Base-by-base conservation (phyloP, 2,329 filamentous ascomycete genomes). In the Aspergillus pseudoviridinutans region DNA sequence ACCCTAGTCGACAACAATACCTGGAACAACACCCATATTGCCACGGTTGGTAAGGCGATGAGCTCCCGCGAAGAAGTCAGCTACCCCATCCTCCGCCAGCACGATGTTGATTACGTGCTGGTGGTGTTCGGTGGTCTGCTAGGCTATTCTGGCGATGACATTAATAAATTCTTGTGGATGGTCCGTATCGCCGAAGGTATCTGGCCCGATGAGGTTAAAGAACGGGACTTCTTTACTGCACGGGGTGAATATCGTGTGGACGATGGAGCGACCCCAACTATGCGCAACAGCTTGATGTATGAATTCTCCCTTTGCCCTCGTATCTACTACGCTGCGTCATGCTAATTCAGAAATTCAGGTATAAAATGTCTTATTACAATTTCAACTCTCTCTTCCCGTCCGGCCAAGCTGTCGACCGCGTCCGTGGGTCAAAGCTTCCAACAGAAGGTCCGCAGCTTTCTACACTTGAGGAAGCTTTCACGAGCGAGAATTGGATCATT, bases 131-230 rank as follows among this genome's bases (percentile, higher is more conserved):
- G 94, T 69, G 94, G 91, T 73, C 85, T 99, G 58, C 82, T 99
- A 42, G 95, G 95, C 56, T 99, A 99, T 80, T 97, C 92, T 53
- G 94, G 94, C 62, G 94, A 99, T 68, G 94, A 99, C 71, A 96
- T 99, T 80, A 99, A 99, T 83, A 99, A 99, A 80, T 99, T 99
- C 82, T 82, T 99, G 66, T 99, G 94, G 94, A 99, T 99, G 95
- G 92, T 99, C 58, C 87, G 94, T 73, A 99, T 99, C 71, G 94
- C 94, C 42, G 94, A 99, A 78, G 94, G 94, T 63, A 97, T 99
- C 78, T 99, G 94, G 94, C 94, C 94, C n/a, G 92, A 97, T 64
- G 93, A 99, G 82, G 88, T 99, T 66, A 96, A 92, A 79, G 94
- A 99, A 79, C 89, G 94, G 63, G 89, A 93, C 70, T 99, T 93